These are phyloP conservation scores for Globisporangium acanthophoron DNA, from an alignment of 352 stramenopile genomes.

Conservation along the genomic window DNA sequence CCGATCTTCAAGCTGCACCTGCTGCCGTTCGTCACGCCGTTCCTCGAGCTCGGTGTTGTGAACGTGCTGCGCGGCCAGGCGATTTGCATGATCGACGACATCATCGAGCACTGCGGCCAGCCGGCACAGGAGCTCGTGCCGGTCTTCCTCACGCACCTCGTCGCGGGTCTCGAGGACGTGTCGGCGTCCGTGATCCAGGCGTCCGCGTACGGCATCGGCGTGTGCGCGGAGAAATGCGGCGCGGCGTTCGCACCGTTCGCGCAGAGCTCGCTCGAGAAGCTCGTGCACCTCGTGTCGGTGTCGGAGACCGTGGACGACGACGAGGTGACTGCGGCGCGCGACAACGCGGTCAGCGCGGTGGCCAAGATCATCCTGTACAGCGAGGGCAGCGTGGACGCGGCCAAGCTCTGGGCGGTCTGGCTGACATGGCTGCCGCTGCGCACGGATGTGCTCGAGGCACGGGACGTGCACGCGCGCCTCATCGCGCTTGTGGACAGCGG, in stretches of 20 bases:
- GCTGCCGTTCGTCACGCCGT: slow-evolving; percentile 55
- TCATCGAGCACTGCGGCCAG: slow-evolving; percentile 79
- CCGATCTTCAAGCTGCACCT: slow-evolving; percentile 67
- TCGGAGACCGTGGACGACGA: slow-evolving; percentile 48
- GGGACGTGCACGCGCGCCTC: slow-evolving; percentile 68
- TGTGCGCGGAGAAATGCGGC: slow-evolving; percentile 77
- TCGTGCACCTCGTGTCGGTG: slow-evolving; percentile 57
- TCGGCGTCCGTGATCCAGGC: slow-evolving; percentile 68
- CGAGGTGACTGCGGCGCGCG: slow-evolving; percentile 58
- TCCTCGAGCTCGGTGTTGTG: slow-evolving; percentile 55
- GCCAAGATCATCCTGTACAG: slow-evolving; percentile 66
- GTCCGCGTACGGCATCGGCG: slow-evolving; percentile 76
- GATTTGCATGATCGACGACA: slow-evolving; percentile 87
- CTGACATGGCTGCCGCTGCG: slow-evolving; percentile 77
- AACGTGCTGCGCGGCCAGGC: slow-evolving; percentile 68
- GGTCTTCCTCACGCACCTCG: slow-evolving; percentile 63
- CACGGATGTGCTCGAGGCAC: slow-evolving; percentile 74
- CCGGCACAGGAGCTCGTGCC: slow-evolving; percentile 69
- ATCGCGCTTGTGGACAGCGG: slow-evolving; percentile 53
- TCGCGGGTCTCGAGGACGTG: slow-evolving; percentile 65
- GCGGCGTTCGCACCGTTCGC: slow-evolving; percentile 68
- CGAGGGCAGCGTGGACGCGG: slow-evolving; percentile 50
- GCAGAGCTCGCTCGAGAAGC: slow-evolving; percentile 60
- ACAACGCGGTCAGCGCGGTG: slow-evolving; percentile 82
- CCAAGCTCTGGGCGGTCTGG: slow-evolving; percentile 66